Conservation (phyloP, 2,329 filamentous ascomycete species). For the Microcera coccophila region DNA sequence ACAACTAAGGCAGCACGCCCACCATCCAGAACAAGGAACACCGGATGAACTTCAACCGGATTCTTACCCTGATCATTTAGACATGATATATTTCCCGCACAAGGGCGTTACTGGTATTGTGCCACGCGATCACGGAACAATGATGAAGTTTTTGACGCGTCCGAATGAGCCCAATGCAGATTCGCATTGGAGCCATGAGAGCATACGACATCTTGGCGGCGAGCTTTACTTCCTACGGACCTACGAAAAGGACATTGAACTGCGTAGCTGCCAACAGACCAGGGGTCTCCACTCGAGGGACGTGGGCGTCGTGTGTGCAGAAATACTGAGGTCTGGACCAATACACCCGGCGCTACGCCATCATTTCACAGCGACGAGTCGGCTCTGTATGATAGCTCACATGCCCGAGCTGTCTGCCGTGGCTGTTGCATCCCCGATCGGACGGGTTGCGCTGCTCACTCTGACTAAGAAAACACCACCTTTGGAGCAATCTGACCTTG, state of each 20-base stretch:
- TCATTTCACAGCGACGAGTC: slow-evolving; percentile 34
- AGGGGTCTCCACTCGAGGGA: too few species aligned
- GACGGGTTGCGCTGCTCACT: slow-evolving; percentile 62
- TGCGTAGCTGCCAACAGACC: slow-evolving; percentile 26
- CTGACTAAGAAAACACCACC: slow-evolving; percentile 34
- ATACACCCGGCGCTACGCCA: slow-evolving; percentile 18
- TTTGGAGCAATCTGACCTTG: slow-evolving; percentile 14
- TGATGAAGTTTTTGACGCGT: slow-evolving; percentile 22
- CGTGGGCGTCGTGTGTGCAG: slow-evolving; percentile 30
- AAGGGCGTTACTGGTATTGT: slow-evolving; percentile 21
- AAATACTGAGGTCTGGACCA: slow-evolving; percentile 26
- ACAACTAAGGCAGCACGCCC: too few species aligned
- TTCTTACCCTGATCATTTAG: slow-evolving; percentile 12
- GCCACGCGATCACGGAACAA: slow-evolving; percentile 9
- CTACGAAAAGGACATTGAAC: slow-evolving; percentile 47
- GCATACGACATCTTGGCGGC: slow-evolving; percentile 8
- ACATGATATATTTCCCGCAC: slow-evolving; percentile 38
- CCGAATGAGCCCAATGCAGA: slow-evolving; percentile 5
- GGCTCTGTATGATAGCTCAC: slow-evolving; percentile 57
- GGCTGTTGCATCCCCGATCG: slow-evolving; percentile 62
- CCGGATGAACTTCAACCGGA: too few species aligned
- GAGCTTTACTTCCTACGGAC: slow-evolving; percentile 43
- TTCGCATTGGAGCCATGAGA: slow-evolving; percentile 7
- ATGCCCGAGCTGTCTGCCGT: slow-evolving; percentile 70
- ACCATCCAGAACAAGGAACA: too few species aligned